Base-by-base conservation (phyloP, 2,329 filamentous ascomycete species). In the Claviceps humidiphila region DNA sequence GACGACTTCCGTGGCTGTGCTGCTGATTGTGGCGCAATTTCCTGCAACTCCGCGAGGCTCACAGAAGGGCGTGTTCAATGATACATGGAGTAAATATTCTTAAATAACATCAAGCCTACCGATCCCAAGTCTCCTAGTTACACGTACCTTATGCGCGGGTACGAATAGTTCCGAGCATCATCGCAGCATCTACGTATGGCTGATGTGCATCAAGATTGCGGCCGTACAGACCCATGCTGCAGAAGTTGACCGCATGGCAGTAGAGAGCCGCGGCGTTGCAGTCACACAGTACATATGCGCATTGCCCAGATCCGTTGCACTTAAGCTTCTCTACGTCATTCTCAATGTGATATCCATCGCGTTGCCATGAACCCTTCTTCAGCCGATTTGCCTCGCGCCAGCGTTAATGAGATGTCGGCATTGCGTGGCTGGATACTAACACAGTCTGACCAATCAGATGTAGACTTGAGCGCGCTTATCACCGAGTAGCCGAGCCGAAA, bases 401-500 rank as follows among this genome's bases (percentile, higher is more conserved):
- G 46, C 46, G 9, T 42, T n/a, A 16, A 9, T 20, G 5, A 16
- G n/a, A 5, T 5, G 4, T 16, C 37, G 16, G 16, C 14, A 41
- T 20, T 43, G 26, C 43, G n/a, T 14, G n/a, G 46, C n/a, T 47
- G 26, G 13, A 26, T 26, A 26, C 39, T 22, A 20, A 20, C 3
- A 51, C 39, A 53, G 51, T 55, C 55, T 56, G 57, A 49, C 67
- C 66, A 69, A 69, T 69, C 52, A 61, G 30, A 50, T 53, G 22
- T 34, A 46, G 30, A 34, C 53, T 49, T 53, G 52, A 61, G 57
- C 56, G 50, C 44, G 47, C 58, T 63, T 68, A 68, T 66, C 64
- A 57, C 66, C 66, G 66, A 68, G 60, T 57, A 49, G 48, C 63
- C 64, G 63, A 66, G 64, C 63, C 63, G 63, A 66, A 56, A 55